Percentiles rank a stretch among this genome's conserved stretches.
phyloP scores from a whole-genome alignment of 2,329 filamentous ascomycete species.

The Colletotrichum sp. region DNA sequence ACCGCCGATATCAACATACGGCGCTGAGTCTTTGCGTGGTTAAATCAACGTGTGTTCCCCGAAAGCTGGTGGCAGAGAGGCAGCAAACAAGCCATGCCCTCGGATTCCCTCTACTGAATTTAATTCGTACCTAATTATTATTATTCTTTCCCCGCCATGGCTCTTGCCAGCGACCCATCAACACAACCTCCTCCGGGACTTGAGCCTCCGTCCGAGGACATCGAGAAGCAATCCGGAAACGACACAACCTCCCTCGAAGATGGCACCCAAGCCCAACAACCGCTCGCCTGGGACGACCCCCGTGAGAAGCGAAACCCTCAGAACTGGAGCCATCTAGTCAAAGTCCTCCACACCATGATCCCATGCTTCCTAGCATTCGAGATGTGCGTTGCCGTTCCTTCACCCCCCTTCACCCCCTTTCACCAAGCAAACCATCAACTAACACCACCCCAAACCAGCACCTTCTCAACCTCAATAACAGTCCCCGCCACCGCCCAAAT shows the following conservation, averaged over 20 bases:
- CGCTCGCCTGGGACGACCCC: constrained; percentile 6
- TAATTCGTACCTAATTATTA: neutral
- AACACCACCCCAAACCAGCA: neutral
- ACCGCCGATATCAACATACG: neutral
- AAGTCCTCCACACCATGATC: constrained; percentile 16
- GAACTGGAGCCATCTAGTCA: constrained; percentile 13
- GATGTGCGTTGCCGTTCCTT: constrained; percentile 2
- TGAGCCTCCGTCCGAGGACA: neutral
- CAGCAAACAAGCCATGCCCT: neutral
- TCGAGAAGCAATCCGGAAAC: neutral
- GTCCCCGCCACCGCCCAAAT: constrained; percentile 7
- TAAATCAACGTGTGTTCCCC: neutral
- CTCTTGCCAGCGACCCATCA: neutral
- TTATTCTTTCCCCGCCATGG: neutral
- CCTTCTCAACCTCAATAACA: constrained; percentile 20
- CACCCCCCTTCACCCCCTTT: neutral
- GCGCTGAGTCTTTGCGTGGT: neutral
- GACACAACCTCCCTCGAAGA: neutral
- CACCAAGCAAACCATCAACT: neutral
- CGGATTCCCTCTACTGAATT: neutral
- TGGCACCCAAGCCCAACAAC: neutral
- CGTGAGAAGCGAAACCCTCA: constrained; percentile 19
- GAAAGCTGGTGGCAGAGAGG: neutral
- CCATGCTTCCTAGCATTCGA: constrained; percentile 21
- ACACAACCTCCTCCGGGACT: neutral